A percentile compares a stretch with the other conserved stretches of the same genome.
phyloP scores from a whole-genome alignment of 495 filamentous ascomycete genomes.

The Sporormia fimetaria region DNA sequence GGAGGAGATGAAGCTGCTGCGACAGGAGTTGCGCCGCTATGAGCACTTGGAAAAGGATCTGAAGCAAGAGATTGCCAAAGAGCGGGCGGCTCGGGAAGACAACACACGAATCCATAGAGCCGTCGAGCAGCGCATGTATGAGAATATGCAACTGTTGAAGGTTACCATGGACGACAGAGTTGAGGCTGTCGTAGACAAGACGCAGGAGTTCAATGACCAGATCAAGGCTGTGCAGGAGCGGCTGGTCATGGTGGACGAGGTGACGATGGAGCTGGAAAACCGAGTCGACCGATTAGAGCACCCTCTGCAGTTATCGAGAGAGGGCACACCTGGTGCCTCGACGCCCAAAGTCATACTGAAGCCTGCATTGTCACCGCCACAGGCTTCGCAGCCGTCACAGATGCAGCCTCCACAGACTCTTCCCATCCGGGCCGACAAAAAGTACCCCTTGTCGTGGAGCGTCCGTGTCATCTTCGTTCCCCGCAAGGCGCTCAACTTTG shows the following conservation, averaged over 20 bases:
- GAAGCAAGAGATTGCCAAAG: slow-evolving; percentile 21
- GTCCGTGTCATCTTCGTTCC: slow-evolving; percentile 26
- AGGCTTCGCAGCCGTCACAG: slow-evolving; percentile 11
- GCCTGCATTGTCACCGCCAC: slow-evolving; percentile 13
- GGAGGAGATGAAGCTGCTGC: slow-evolving; percentile 22
- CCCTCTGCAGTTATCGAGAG: slow-evolving; percentile 11
- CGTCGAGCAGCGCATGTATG: slow-evolving; percentile 20
- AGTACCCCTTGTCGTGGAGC: slow-evolving; percentile 23
- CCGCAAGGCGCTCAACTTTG: slow-evolving; percentile 20
- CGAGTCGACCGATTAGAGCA: slow-evolving; percentile 23
- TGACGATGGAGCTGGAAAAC: slow-evolving; percentile 26
- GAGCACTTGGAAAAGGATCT: slow-evolving; percentile 18
- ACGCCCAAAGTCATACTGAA: slow-evolving; percentile 12
- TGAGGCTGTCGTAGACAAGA: slow-evolving; percentile 28
- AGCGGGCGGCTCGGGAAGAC: slow-evolving; percentile 20
- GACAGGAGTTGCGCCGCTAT: slow-evolving; percentile 14
- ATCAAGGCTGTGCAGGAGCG: slow-evolving; percentile 24
- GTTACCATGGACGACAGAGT: slow-evolving; percentile 28
- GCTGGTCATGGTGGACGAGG: slow-evolving; percentile 25
- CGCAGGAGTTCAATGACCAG: slow-evolving; percentile 22
- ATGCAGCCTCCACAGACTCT: slow-evolving; percentile 15
- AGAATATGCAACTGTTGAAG: slow-evolving; percentile 24
- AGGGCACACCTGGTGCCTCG: slow-evolving; percentile 16
- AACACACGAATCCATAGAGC: slow-evolving; percentile 12
- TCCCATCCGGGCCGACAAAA: slow-evolving; percentile 26